phyloP scores from a whole-genome alignment of 345 rosid species.

The Melastoma malabathricum region DNA sequence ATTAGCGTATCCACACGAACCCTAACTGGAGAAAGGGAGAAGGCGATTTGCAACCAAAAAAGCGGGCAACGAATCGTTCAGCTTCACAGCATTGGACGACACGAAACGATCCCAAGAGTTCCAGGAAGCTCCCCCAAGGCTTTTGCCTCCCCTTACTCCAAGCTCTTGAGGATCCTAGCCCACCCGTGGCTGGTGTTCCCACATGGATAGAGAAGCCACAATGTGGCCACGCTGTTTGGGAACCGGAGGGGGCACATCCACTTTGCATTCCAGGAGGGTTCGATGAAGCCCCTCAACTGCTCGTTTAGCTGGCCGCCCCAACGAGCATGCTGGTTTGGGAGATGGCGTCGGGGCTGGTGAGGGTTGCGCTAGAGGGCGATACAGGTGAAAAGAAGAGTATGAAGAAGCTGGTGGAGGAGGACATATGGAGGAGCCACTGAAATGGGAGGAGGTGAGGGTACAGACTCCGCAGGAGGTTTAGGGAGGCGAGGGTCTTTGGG shows the following conservation, averaged over 20 bases:
- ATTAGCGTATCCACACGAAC: no score
- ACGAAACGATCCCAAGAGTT: conserved; percentile 6
- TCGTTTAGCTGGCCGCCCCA: conserved; percentile 70
- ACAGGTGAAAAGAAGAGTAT: conserved; percentile 13
- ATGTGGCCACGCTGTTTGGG: conserved; percentile 75
- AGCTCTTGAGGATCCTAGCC: conserved; percentile 16
- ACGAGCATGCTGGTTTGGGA: conserved; percentile 69
- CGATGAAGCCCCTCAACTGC: conserved; percentile 44
- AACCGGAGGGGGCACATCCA: conserved; percentile 76
- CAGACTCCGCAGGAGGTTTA: conserved; percentile 52
- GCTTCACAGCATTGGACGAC: no score
- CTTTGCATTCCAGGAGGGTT: conserved; percentile 68
- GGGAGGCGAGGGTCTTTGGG: conserved; percentile 56
- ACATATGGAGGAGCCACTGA: conserved; percentile 69
- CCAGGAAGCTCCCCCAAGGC: conserved; percentile 53
- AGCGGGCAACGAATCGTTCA: no score
- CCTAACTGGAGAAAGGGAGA: no score
- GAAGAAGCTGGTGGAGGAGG: conserved; percentile 53
- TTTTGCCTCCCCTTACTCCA: conserved; percentile 22
- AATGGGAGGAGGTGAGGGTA: conserved; percentile 82
- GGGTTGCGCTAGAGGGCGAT: conserved; percentile 71
- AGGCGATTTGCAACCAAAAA: no score
- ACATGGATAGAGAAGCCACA: conserved; percentile 33
- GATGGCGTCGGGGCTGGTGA: conserved; percentile 87
- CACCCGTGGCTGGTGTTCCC: no score